A percentile compares a stretch with the other conserved stretches of the same genome.
phyloP scores from a whole-genome alignment of 352 stramenopile species.

The Albugo candida region DNA sequence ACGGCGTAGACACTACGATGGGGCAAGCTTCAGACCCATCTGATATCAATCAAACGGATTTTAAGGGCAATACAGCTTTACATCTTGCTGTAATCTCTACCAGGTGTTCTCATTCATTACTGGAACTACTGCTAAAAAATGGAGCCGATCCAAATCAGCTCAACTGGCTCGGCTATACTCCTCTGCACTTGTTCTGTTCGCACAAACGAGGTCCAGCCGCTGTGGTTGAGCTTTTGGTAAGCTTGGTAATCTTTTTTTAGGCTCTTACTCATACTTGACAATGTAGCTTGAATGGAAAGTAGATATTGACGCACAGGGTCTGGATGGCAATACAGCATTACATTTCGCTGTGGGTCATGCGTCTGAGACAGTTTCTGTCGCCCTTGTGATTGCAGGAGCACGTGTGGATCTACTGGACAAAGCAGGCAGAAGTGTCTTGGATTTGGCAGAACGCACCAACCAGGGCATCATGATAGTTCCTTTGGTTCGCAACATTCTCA shows the following conservation, averaged over 20 bases:
- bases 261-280: not conserved
- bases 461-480: conserved; percentile 65
- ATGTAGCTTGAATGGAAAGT: conserved; percentile 55
- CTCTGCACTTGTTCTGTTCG: conserved; percentile 69
- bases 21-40: conserved; percentile 10
- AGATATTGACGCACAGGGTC: conserved; percentile 59
- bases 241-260: conserved; percentile 7
- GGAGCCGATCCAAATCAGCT: conserved; percentile 45
- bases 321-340: conserved; percentile 68
- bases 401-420: conserved; percentile 63
- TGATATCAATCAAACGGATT: conserved; percentile 61
- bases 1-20: not conserved
- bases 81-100: conserved; percentile 72
- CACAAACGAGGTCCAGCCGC: conserved; percentile 50
- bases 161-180: conserved; percentile 78
- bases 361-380: conserved; percentile 47
- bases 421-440: conserved; percentile 63
- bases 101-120: conserved; percentile 51
- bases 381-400: conserved; percentile 48
- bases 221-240: conserved; percentile 65
- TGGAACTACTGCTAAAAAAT: conserved; percentile 65
- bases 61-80: conserved; percentile 69
- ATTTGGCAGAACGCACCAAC: conserved; percentile 62
- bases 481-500: conserved; percentile 53
- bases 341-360: conserved; percentile 57